Base-by-base conservation (phyloP, 2,329 filamentous ascomycete species). In the Arthroderma sp. region DNA sequence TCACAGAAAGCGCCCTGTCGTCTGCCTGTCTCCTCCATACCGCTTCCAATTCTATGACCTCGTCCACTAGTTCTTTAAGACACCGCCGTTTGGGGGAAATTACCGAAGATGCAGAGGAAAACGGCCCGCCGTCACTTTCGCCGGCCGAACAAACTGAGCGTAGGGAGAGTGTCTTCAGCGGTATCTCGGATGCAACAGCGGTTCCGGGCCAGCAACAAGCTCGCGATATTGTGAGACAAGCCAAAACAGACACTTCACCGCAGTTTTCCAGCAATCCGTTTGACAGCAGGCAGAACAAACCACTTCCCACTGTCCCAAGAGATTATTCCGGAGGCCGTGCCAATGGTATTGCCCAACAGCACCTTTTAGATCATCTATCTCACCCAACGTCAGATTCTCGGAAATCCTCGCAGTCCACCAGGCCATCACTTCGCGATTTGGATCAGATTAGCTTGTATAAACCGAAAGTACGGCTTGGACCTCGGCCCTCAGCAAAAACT, bases 1-100 rank as follows among this genome's bases (percentile, higher is more conserved):
- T 98, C 47, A 88, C 81, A 58, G 91, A 98, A 61, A 82, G 83
- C 48, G 83, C 85, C 52, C 75, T 98, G 43, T 89, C 87, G 6
- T 80, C 87, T 30, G 85, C 85, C 44, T 95, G 88, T 64, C 87
- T 87, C 37, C 71, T 95, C 44, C 87, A 95, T 64, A 83, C 88
- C 34, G 85, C 87, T 5, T 85, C 85, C 8, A 83, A 81, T 34
- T 94, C 89, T 15, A 85, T 81, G 52, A 86, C 83, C 28, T 94
- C 88, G 7, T 89, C 85, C 4, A 83, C 78, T 40, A 87, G 83
- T 59, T 93, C 86, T 4, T 70, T 87, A 52, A 78, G 83, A 47
- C 75, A 80, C 57, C 77, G 81, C 55, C 80, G 85, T 52, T 69
- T 96, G 55, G 82, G 89, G 67, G 89, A 94, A 66, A 95, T 96